These are phyloP conservation scores for Didymella pinodella DNA, from an alignment of 2,329 filamentous ascomycete genomes.

Conservation along the genomic window DNA sequence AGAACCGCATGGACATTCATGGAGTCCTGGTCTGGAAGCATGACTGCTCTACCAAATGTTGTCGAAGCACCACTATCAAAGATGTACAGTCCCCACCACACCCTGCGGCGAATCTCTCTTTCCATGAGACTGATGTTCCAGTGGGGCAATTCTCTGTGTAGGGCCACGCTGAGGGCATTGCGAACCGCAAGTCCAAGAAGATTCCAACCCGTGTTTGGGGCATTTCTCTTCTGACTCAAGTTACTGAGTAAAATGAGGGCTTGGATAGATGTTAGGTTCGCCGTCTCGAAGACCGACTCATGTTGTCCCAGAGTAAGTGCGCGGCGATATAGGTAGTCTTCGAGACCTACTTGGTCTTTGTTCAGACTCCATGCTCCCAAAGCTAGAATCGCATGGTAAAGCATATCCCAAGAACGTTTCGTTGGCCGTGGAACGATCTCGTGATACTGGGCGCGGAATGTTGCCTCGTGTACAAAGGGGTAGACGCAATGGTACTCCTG, in stretches of 20 bases:
- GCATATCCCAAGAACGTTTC: constrained; percentile 35
- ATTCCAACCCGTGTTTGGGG: constrained; percentile 39
- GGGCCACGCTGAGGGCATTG: constrained; percentile 35
- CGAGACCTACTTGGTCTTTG: constrained; percentile 33
- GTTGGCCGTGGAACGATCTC: constrained; percentile 36
- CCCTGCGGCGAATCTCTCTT: constrained; percentile 34
- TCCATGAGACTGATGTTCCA: constrained; percentile 40
- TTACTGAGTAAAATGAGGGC: constrained; percentile 37
- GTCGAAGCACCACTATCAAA: constrained; percentile 40
- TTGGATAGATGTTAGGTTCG: constrained; percentile 35
- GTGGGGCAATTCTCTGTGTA: constrained; percentile 38
- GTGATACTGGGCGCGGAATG: constrained; percentile 38
- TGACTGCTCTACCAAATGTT: constrained; percentile 35
- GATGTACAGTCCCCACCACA: constrained; percentile 39
- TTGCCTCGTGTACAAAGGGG: constrained; percentile 38
- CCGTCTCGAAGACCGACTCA: constrained; percentile 37
- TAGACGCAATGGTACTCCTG: constrained; percentile 37
- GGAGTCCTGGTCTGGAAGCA: constrained; percentile 36
- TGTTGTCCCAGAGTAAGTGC: constrained; percentile 37
- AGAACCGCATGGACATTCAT: constrained; percentile 38
- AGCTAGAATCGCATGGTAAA: constrained; percentile 35
- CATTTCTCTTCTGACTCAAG: constrained; percentile 36
- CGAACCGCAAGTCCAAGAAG: constrained; percentile 36
- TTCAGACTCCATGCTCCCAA: constrained; percentile 36
- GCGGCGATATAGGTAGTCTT: constrained; percentile 37